Evolutionary conservation across 352 stramenopile genomes (phyloP).

Genomic region (Globisporangium nagaii): DNA sequence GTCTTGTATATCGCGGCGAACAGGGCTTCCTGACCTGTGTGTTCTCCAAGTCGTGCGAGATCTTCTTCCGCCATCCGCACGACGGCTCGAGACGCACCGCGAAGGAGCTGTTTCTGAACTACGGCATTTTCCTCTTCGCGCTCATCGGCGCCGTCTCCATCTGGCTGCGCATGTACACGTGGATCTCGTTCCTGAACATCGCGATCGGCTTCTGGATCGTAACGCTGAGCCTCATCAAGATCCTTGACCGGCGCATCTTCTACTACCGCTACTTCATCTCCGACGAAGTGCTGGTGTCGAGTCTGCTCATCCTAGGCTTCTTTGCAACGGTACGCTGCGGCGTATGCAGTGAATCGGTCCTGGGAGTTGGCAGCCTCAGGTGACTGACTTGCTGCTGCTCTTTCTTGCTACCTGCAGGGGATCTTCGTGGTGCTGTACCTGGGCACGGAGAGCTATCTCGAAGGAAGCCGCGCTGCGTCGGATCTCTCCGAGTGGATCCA

Average conservation of each 20-base stretch:
- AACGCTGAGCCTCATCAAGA: slow-evolving; percentile 65
- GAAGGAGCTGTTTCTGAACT: slow-evolving; percentile 85
- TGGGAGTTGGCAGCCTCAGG: not conserved
- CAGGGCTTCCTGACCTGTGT: slow-evolving; percentile 77
- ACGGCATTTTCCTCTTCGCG: slow-evolving; percentile 83
- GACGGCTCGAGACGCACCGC: slow-evolving; percentile 53
- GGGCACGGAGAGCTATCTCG: slow-evolving; percentile 81
- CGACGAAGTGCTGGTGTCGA: slow-evolving; percentile 81
- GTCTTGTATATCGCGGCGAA: not conserved
- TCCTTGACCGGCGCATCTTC: slow-evolving; percentile 80
- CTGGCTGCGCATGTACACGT: slow-evolving; percentile 83
- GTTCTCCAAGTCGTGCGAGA: slow-evolving; percentile 72
- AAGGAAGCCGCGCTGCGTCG: slow-evolving; percentile 71
- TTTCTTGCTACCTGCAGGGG: slow-evolving; percentile 22
- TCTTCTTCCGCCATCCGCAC: slow-evolving; percentile 70
- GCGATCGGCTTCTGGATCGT: slow-evolving; percentile 65
- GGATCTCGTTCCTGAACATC: slow-evolving; percentile 71
- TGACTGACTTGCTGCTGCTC: slow-evolving; percentile 3
- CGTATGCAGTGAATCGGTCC: too few relatives aligned
- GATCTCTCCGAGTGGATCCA: slow-evolving; percentile 79
- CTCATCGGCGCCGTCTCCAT: slow-evolving; percentile 80
- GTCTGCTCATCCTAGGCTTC: slow-evolving; percentile 73
- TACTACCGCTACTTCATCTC: slow-evolving; percentile 89
- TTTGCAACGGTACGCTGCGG: slow-evolving; percentile 63
- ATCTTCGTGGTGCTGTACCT: slow-evolving; percentile 81